Evolutionary conservation across 768 basidiomycete species (phyloP), one percentile per base, ranked within the genome.

Genomic region (Xerocomus brunneocitrinus): DNA sequence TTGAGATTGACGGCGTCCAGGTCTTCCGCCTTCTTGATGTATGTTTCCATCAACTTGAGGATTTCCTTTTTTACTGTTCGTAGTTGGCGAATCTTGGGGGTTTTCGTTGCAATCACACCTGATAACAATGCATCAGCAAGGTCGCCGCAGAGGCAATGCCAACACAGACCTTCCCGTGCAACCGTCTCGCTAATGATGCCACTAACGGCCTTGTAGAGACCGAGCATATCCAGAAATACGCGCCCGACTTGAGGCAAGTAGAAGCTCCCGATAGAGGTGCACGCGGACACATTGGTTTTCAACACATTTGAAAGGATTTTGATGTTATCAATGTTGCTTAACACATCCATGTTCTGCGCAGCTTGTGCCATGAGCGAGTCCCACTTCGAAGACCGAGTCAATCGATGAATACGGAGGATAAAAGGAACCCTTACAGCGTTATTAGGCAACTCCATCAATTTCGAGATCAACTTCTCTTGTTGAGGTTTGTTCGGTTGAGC

Each of bases 61-160:
- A 98, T 92, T 70, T 99, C 97, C 74, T 98, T 98, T 76, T 98
- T 98, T 61, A 99, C 95, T 3, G 95, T 98, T 56, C 97, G 80
- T 49, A 98, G 74, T 57, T 91, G 86, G 54, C 97, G 84, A 61
- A 98, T 84, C 78, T 97, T 97, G 8, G 95, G 95, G 3, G 95
- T 98, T 73, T 95, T 95, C 14, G 95, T 98, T 5, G 94, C 93
- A 66, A 98, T 85, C 38, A 84, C 71, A 31, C 94, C 92, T 95
- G 38, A 62, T 45, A 41, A 46, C 22, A 46, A 34, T 12, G 14
- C n/a, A 25, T 51, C 53, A 55, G 54, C 47, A 56, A 55, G 46
- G 28, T 16, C 6, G 22, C 16, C 12, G 4, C 45, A 27, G n/a
- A 27, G 32, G 39, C 4, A 49, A 38, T 50, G 24, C 25, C 3